Base-by-base conservation (phyloP, 495 filamentous ascomycete genomes). In the Daldinia bambusicola region DNA sequence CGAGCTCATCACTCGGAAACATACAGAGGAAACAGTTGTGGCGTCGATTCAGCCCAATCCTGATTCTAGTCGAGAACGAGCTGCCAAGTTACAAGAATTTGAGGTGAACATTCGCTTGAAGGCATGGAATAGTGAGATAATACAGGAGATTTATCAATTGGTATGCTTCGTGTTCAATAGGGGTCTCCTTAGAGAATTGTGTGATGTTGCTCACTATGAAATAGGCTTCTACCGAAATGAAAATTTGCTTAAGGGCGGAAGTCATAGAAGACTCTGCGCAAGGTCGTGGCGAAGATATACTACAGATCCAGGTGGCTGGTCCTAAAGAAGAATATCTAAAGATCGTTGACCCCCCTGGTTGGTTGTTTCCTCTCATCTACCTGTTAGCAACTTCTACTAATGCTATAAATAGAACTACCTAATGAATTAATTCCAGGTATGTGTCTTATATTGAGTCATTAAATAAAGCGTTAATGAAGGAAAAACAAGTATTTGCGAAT, bases 251-350 rank as follows among this genome's bases (percentile, higher is more conserved):
- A 3, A 26, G 3, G 26, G 26, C 26, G 26, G 1, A 26, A 1
- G 26, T 1, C 1, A 3, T 26, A 26, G 3, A 26, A 26, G 26
- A 1, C 26, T 26, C 26, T 18, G 32, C 41, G 6, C 65, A 57
- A 6, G 72, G 81, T 0, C 90, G 90, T 66, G 83, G 81, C 0
- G 74, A 81, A 1, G 82, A 88, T 72, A 75, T 90, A 5, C 78
- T 91, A 14, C 82, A 80, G 18, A 79, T 91, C 6, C 86, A 90
- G 62, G 84, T 90, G 2, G 72, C 67, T 38, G 87, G 89, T 5
- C 88, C 87, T 0, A 58, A 63, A 0, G 79, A 88, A 62, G 78
- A 86, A 18, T 83, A 91, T 66, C 75, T 92, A 1, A 89, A 80
- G 51, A 78, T 92, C 1, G 86, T 91, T 45, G 87, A 92, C 26